Base-by-base conservation (phyloP, 306 rosid genomes). In the Styphnolobium japonicum region DNA sequence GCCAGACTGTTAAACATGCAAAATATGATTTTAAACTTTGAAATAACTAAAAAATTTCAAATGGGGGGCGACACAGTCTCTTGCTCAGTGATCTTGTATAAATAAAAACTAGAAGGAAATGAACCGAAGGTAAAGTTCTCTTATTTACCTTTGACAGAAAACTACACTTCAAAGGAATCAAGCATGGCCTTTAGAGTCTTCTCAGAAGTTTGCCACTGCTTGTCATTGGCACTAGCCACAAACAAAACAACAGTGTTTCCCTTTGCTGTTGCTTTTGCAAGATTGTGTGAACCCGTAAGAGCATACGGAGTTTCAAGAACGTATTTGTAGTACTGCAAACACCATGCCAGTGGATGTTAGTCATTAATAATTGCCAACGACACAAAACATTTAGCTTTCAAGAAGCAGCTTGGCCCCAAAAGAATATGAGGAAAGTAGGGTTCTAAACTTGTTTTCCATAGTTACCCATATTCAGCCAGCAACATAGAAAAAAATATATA, bases 211-310 rank as follows among this genome's bases (percentile, higher is more conserved):
- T 67, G 98, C 98, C 98, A 95, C 60, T 95, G 98, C 80, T 91
- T 92, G 79, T 92, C 98, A 66, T 75, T 95, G 69, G 98, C 97
- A 67, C 98, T 95, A 2, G 87, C 97, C 73, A 95, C 98, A 79
- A 92, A 95, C 55, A 95, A 78, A 56, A 95, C 88, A 37, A 95
- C 97, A 0, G 98, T 95, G 91, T 82, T 93, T 79, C 97, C 98
- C 82, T 95, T 95, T 10, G 98, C 98, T 4, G 98, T 95, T 80
- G 98, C 98, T 83, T 92, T 93, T 11, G 98, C 98, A 55, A 95
- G 97, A 81, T 95, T 95, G 89, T 92, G 98, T 2, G 98, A 81
- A 27, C 98, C 98, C 4, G 98, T 95, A 34, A 91, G 89, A 39
- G 98, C 98, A 80, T 39, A 92, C 0, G 98, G 98, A 75, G 98